Evolutionary conservation across 495 filamentous ascomycete genomes (phyloP), one percentile per base, ranked within the genome.

Genomic region (Penicilliopsis zonata): DNA sequence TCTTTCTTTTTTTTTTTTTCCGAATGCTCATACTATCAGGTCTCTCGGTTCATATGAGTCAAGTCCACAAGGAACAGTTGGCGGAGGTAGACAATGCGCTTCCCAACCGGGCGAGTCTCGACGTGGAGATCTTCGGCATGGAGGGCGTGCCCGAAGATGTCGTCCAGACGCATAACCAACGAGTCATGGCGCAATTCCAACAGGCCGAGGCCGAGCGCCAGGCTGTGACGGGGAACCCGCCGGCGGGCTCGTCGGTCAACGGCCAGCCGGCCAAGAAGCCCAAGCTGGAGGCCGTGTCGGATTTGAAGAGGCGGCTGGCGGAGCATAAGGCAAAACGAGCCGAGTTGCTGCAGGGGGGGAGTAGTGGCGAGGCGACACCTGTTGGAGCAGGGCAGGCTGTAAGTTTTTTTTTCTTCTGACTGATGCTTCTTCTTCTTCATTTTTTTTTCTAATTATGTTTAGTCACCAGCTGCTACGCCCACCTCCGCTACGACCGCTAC

Each of bases 111-210:
- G 69, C 78, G 38, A 76, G 78, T 28, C 70, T 90, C 20, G 85
- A 94, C 27, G 71, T 93, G 28, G 90, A 98, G 55, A 95, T 98
- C 43, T 98, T 96, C 50, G 90, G 88, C 44, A 94, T 94, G 81
- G 87, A 96, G 46, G 90, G 90, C 43, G 82, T 98, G 13, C 90
- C 90, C 7, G 82, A 85, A 21, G 85, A 94, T 23, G 70, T 93
- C 36, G 61, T 82, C 14, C 65, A 78, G 37, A 68, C 76, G 33
- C 92, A 96, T 57, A 78, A 83, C 37, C 80, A 90, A 59, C 77
- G 80, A 35, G 82, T 96, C 41, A 71, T 82, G 32, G 66, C 74
- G 21, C 79, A 82, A 52, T 93, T 78, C 55, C 84, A 87, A 52
- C 75, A 81, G 40, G 80, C 78, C 7, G 85, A 94, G 56, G 77